Conservation (phyloP, 139 green algal genomes). For the Deuterostichococcus epilithicus region DNA sequence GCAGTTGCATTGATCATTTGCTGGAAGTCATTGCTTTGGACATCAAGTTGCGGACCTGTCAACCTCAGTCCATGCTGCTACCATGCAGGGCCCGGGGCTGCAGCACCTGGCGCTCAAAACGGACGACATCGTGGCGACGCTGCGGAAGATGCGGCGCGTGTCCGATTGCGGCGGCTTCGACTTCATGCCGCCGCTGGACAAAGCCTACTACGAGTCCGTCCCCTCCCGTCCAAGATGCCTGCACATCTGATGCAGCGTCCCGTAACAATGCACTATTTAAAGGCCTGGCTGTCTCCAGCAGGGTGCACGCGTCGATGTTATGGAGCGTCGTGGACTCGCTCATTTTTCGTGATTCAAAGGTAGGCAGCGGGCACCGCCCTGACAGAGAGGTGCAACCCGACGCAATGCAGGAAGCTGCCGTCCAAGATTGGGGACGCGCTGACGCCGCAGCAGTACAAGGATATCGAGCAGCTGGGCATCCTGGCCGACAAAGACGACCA, state of each 20-base stretch:
- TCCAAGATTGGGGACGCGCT: constrained; percentile 61
- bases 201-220: constrained; percentile 77
- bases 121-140: constrained; percentile 87
- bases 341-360: no score
- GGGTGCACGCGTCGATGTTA: no score
- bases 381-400: not conserved
- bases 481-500: constrained; percentile 96
- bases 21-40: no score
- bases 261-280: not conserved
- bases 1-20: no score
- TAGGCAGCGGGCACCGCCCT: no score
- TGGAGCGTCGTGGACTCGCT: no score
- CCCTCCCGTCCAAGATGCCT: no score
- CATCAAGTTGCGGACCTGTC: no score
- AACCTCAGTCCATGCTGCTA: no score
- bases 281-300: not conserved
- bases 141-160: constrained; percentile 67
- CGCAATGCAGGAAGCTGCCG: constrained; percentile 35
- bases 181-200: constrained; percentile 81
- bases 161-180: constrained; percentile 68
- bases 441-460: constrained; percentile 59
- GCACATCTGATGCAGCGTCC: not conserved
- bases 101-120: constrained; percentile 98
- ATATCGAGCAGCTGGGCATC: constrained; percentile 88
- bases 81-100: constrained; percentile 72